Percentiles rank a stretch among this genome's conserved stretches.
Evolutionary conservation across 495 filamentous ascomycete species (phyloP).

Genomic region (Penicillium goetzii): DNA sequence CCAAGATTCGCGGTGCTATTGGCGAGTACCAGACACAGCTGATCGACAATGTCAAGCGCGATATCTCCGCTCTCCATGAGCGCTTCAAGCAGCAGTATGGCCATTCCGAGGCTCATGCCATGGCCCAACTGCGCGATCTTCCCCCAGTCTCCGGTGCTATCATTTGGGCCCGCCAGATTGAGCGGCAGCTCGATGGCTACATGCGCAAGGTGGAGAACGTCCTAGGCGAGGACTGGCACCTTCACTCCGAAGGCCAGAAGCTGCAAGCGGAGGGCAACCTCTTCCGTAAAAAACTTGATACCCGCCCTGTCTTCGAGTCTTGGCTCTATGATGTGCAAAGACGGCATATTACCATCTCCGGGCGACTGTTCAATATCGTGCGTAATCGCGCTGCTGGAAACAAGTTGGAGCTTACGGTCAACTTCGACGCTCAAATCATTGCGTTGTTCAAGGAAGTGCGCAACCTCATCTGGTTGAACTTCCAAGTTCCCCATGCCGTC

Average conservation of each 20-base stretch:
- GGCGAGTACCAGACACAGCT: constrained; percentile 96
- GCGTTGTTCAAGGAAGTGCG: constrained; percentile 98
- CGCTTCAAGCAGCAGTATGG: constrained; percentile 99
- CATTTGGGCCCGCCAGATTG: constrained; percentile 96
- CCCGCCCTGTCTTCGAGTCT: constrained; percentile 87
- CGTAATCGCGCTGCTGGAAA: constrained; percentile 87
- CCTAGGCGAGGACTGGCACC: constrained; percentile 86
- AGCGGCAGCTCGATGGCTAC: constrained; percentile 89
- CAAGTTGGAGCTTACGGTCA: constrained; percentile 82
- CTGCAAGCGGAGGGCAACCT: constrained; percentile 83
- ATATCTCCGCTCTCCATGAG: constrained; percentile 90
- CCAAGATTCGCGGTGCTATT: constrained; percentile 97
- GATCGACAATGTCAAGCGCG: constrained; percentile 94
- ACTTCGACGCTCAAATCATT: constrained; percentile 97
- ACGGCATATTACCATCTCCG: constrained; percentile 85
- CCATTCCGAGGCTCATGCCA: constrained; percentile 93
- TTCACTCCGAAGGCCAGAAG: constrained; percentile 94
- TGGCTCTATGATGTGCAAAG: constrained; percentile 90
- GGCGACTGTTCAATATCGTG: constrained; percentile 86
- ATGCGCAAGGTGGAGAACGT: constrained; percentile 98
- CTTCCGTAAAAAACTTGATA: constrained; percentile 96
- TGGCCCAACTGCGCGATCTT: constrained; percentile 94
- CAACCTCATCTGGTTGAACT: constrained; percentile 91
- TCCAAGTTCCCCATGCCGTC: constrained; percentile 87
- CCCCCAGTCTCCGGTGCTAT: constrained; percentile 96